phyloP scores from a whole-genome alignment of 1,284 basidiomycete species.

The Phellopilus nigrolimitatus region DNA sequence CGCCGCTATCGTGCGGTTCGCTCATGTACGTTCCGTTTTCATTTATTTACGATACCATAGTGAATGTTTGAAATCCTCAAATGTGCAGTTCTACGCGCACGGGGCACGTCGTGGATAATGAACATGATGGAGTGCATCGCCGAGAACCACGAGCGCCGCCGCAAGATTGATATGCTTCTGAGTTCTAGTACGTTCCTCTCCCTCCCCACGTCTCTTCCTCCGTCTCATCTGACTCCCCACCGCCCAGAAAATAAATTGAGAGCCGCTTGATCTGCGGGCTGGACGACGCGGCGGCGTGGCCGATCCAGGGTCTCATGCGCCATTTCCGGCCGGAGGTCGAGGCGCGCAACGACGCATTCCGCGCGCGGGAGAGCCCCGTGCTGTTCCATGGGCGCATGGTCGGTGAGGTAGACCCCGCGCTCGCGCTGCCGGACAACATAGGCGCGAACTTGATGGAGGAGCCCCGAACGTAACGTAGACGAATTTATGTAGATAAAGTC shows the following conservation, averaged over 20 bases:
- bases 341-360: conserved; percentile 77
- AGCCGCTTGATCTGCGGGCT: conserved; percentile 94
- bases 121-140: conserved; percentile 97
- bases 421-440: conserved; percentile 81
- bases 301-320: conserved; percentile 93
- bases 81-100: conserved; percentile 90
- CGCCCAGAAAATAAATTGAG: conserved; percentile 85
- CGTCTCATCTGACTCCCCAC: too few relatives aligned
- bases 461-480: conserved; percentile 8
- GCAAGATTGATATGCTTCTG: conserved; percentile 98
- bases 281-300: conserved; percentile 98
- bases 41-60: not conserved
- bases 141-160: conserved; percentile 82
- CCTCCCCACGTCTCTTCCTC: too few relatives aligned
- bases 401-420: conserved; percentile 60
- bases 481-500: too few relatives aligned
- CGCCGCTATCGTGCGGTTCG: conserved; percentile 88
- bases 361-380: conserved; percentile 77
- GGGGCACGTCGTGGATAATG: conserved; percentile 97
- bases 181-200: conserved; percentile 72
- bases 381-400: conserved; percentile 84
- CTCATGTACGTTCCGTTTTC: conserved; percentile 49
- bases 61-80: not conserved
- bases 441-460: conserved; percentile 45
- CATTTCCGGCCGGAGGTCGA: conserved; percentile 97